Base-by-base conservation (phyloP, 2,329 filamentous ascomycete genomes). In the Aureobasidium melanogenum region DNA sequence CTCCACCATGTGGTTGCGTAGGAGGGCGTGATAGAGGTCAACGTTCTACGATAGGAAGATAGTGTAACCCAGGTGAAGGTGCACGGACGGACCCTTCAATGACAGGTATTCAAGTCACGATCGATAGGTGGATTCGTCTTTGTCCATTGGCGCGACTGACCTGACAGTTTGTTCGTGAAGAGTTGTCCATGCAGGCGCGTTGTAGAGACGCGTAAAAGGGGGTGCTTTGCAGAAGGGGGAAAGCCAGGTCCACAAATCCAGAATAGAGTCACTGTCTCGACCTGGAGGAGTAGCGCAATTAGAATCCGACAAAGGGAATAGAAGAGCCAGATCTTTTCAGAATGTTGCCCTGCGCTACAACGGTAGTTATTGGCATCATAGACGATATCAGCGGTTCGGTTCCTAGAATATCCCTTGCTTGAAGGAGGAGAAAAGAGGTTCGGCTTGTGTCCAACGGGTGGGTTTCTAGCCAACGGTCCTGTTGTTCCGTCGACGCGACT, bases 271-370 rank as follows among this genome's bases (percentile, higher is more conserved):
- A 51, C 30, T 51, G 44, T 48, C 44, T 59, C 55, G 17, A 46
- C 54, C n/a, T 36, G 39, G 17, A 38, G n/a, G 26, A 26, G 15
- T 32, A 32, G 34, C 9, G 24, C 56, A 2, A 26, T 24, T 15
- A 26, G 17, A 5, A 43, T 51, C 4, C 46, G 44, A 32, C 26
- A 43, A 34, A 51, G 7, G 17, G 19, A 26, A 34, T 6, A 51
- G 26, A 36, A 19, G 24, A n/a, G 24, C 46, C 39, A 50, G 14
- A 43, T 17, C 17, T 26, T 60, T 50, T 43, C 5, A 30, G 19
- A 41, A 60, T 51, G 56, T 60, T 60, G 56, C 56, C 56, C 56
- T 60, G 56, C 32, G 22, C 56, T 50, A 60, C 56, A 51, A 60
- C 55, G 55, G 38, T 26, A n/a, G 19, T 41, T 60, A 50, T 50